These are phyloP conservation scores for Spiromastix sp. DNA, from an alignment of 2,329 filamentous ascomycete species.

Conservation along the genomic window DNA sequence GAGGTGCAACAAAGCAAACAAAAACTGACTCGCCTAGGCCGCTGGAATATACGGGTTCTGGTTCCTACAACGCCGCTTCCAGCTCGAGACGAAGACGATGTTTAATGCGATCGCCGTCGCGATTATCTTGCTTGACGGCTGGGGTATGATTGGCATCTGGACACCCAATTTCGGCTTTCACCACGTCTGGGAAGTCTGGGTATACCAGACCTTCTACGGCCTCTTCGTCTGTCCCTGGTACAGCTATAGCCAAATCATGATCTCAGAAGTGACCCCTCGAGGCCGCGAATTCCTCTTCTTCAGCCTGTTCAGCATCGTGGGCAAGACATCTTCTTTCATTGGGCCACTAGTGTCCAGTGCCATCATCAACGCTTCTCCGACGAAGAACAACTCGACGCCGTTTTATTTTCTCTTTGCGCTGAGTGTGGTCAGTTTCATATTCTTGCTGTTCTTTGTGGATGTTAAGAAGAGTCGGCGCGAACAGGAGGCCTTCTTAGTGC, in stretches of 20 bases:
- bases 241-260: constrained; percentile 61
- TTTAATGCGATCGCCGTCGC: constrained; percentile 53
- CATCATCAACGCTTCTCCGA: constrained; percentile 53
- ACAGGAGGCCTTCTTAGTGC: constrained; percentile 45
- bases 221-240: constrained; percentile 61
- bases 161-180: constrained; percentile 45
- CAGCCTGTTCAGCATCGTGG: constrained; percentile 57
- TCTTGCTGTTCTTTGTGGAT: constrained; percentile 48
- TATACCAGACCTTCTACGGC: constrained; percentile 49
- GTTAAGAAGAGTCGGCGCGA: constrained; percentile 50
- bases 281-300: constrained; percentile 64
- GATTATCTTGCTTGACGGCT: constrained; percentile 49
- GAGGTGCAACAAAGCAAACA: too few relatives aligned
- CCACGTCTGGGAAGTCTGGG: constrained; percentile 44
- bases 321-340: constrained; percentile 59
- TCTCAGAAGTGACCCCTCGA: constrained; percentile 56
- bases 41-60: constrained; percentile 54
- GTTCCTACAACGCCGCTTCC: constrained; percentile 49
- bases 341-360: constrained; percentile 58
- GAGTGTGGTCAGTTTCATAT: constrained; percentile 44
- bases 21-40: constrained; percentile 19
- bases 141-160: constrained; percentile 52
- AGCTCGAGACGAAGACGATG: constrained; percentile 56
- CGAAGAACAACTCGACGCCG: constrained; percentile 47
- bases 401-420: constrained; percentile 58